Percentiles rank a stretch among this genome's conserved stretches.
These are phyloP conservation scores for Annona cherimola DNA, from an alignment of 164 flowering plant species.

Conservation along the genomic window DNA sequence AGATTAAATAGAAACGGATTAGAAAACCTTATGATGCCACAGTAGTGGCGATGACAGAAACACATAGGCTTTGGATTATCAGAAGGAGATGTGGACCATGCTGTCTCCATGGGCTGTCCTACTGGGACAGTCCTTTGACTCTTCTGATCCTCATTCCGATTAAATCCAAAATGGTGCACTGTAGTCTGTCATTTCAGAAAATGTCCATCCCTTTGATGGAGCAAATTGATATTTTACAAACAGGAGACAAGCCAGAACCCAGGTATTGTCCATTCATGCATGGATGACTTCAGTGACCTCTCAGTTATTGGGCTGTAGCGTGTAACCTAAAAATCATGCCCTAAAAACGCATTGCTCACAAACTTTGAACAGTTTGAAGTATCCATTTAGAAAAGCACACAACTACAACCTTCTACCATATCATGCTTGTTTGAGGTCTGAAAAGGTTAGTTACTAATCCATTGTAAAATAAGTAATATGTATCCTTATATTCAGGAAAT, in stretches of 20 bases:
- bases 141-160: too few relatives aligned
- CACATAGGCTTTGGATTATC: too few relatives aligned
- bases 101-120: too few relatives aligned
- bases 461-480: too few relatives aligned
- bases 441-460: not conserved
- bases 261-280: not conserved
- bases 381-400: not conserved
- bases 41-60: too few relatives aligned
- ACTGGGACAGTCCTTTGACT: too few relatives aligned
- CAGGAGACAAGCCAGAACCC: not conserved
- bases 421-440: too few relatives aligned
- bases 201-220: not conserved
- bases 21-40: too few relatives aligned
- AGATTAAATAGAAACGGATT: not conserved
- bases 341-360: not conserved
- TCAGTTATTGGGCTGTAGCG: too few relatives aligned
- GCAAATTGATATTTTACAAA: not conserved
- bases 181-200: not conserved
- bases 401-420: not conserved
- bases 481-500: too few relatives aligned
- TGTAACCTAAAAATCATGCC: not conserved
- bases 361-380: not conserved
- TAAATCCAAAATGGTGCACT: not conserved
- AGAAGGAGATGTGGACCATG: too few relatives aligned
- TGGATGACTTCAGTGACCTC: not conserved